These are phyloP conservation scores for Emydomyces testavorans DNA, from an alignment of 2,329 filamentous ascomycete genomes.

Conservation along the genomic window DNA sequence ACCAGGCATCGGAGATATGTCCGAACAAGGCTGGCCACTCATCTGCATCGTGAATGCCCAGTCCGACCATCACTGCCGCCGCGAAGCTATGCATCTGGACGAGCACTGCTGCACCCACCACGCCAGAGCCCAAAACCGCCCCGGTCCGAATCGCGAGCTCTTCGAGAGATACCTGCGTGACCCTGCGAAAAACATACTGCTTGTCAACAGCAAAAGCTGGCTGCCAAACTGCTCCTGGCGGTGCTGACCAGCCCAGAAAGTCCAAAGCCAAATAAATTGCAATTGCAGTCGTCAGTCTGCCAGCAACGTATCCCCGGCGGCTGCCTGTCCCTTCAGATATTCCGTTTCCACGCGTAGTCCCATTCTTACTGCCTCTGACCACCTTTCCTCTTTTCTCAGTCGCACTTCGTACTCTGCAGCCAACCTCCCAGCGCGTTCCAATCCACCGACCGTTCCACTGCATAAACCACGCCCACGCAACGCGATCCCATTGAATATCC, in stretches of 20 bases:
- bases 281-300: background rate
- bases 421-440: conserved; percentile 4
- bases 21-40: conserved; percentile 13
- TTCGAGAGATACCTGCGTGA: background rate
- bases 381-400: background rate
- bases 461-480: conserved; percentile 2
- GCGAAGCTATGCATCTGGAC: background rate
- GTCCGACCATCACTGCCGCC: conserved; percentile 6
- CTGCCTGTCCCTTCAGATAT: background rate
- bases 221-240: background rate
- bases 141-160: conserved; percentile 4
- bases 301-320: background rate
- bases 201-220: background rate
- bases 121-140: conserved; percentile 6
- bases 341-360: background rate
- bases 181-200: conserved; percentile 7
- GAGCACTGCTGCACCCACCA: background rate
- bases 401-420: background rate
- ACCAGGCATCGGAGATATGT: conserved; percentile 8
- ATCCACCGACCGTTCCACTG: conserved; percentile 7
- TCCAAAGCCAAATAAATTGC: conserved; percentile 4
- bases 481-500: background rate
- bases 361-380: background rate
- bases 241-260: background rate
- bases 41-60: background rate